Conservation (phyloP, 1,284 basidiomycete genomes). For the Ceratobasidium papillatum region DNA sequence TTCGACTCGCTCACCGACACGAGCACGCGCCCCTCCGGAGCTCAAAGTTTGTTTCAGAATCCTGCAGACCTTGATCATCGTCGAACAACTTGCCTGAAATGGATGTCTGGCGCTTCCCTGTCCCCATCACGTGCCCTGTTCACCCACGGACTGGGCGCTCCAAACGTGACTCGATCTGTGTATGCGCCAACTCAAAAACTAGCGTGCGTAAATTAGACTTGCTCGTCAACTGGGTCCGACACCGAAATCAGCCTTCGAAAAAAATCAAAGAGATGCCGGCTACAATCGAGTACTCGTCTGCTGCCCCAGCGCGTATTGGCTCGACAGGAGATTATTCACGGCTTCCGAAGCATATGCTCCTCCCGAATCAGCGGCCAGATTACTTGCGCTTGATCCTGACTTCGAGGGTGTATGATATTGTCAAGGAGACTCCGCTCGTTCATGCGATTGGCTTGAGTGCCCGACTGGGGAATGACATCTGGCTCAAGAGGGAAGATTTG, state of each 20-base stretch:
- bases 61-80: background rate
- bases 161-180: conserved; percentile 35
- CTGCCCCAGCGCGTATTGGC: conserved; percentile 22
- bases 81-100: background rate
- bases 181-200: conserved; percentile 19
- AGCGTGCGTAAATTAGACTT: conserved; percentile 32
- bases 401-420: conserved; percentile 92
- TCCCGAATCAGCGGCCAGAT: conserved; percentile 78
- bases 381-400: conserved; percentile 93
- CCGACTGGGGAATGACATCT: conserved; percentile 90
- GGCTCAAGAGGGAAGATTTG: conserved; percentile 93
- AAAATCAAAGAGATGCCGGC: conserved; percentile 25
- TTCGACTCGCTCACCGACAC: background rate
- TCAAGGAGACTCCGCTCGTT: conserved; percentile 92
- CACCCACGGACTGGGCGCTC: conserved; percentile 35
- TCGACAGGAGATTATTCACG: conserved; percentile 62
- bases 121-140: conserved; percentile 15
- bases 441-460: conserved; percentile 86
- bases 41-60: background rate
- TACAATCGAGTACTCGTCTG: conserved; percentile 33
- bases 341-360: conserved; percentile 70
- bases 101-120: conserved; percentile 17
- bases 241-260: background rate
- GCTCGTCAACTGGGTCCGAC: conserved; percentile 2
- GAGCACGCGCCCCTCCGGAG: background rate